Evolutionary conservation across 352 stramenopile genomes (phyloP).

Genomic region (Bremia lactucae): DNA sequence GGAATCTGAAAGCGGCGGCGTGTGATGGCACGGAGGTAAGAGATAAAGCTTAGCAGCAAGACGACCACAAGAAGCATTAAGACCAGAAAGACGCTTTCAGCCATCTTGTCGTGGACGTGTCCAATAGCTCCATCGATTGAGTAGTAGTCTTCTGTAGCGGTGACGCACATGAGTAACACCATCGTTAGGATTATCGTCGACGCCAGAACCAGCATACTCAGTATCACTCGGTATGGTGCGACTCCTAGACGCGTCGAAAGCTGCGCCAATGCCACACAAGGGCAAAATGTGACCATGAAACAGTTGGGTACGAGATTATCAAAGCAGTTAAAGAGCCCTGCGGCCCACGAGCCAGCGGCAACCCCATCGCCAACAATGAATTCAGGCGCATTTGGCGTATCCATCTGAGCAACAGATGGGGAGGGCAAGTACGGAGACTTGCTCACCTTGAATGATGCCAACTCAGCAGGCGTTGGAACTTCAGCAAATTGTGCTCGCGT

Average conservation of each 20-base stretch:
- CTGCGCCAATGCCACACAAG: slow-evolving; percentile 41
- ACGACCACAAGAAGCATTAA: slow-evolving; percentile 16
- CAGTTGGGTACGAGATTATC: slow-evolving; percentile 39
- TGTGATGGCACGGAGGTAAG: slow-evolving; percentile 30
- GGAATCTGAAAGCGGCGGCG: slow-evolving; percentile 34
- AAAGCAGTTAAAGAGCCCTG: slow-evolving; percentile 32
- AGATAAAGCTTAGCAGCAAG: slow-evolving; percentile 25
- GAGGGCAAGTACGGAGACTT: slow-evolving; percentile 17
- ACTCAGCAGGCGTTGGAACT: slow-evolving; percentile 12
- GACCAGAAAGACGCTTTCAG: slow-evolving; percentile 15
- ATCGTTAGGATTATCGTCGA: slow-evolving; percentile 12
- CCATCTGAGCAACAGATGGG: slow-evolving; percentile 11
- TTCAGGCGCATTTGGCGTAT: slow-evolving; percentile 18
- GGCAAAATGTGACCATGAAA: slow-evolving; percentile 33
- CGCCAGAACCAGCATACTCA: slow-evolving; percentile 21
- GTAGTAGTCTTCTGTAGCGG: slow-evolving; percentile 7
- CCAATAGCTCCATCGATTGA: slow-evolving; percentile 8
- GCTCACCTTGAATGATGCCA: slow-evolving; percentile 2
- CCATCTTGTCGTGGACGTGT: not conserved
- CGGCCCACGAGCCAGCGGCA: slow-evolving; percentile 23
- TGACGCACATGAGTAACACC: slow-evolving; percentile 14
- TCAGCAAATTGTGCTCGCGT: slow-evolving; percentile 19
- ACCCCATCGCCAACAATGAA: slow-evolving; percentile 15
- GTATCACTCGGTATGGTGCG: slow-evolving; percentile 17
- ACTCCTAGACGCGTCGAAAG: slow-evolving; percentile 30